Evolutionary conservation across 192 early-diverging fungal genomes (phyloP), one percentile per base, ranked within the genome.

Genomic region (Chytriomyces hyalinus): DNA sequence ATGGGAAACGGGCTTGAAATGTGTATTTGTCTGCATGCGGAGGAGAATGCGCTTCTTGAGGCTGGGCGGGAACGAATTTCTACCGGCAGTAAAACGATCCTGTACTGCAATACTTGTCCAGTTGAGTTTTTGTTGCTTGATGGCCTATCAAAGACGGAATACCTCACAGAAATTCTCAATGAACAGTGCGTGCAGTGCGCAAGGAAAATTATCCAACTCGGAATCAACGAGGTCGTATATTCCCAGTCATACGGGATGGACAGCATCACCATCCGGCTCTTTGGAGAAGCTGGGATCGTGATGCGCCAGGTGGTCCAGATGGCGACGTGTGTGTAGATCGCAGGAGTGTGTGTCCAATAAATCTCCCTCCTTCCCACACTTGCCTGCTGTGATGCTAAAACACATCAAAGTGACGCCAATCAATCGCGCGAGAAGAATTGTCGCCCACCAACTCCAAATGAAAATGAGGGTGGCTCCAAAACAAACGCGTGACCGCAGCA

Each of bases 11-110:
- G 85, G 2, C 76, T 98, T 26, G 96, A 98, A 83, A 80, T 88
- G 26, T 99, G 98, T 77, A 80, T 98, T 61, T 99, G 98, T 80
- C 89, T 99, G 80, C 97, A 98, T 77, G 98, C 98, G 0, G 97
- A 99, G 77, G 98, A 99, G 84, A 99, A 99, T 80, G 96, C 97
- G 44, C 82, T 99, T 61, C 79, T 99, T 61, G 98, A 99, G 84
- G 98, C 95, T 5, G 98, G 98, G 17, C 84, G 95, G 50, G 94
- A 93, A n/a, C 81, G 96, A 24, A 92, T 96, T n/a, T 84, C 91
- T 28, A 74, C 76, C 49, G 91, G 91, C 28, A 89, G 79, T 9
- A 53, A 65, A 20, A 75, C 90, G 26, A 92, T 92, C 6, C 88
- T 98, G 17, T 99, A 99, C 81, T 98, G 97, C 83, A 99, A 96